phyloP scores from a whole-genome alignment of 257 asterid genomes.

The Verbena officinalis region DNA sequence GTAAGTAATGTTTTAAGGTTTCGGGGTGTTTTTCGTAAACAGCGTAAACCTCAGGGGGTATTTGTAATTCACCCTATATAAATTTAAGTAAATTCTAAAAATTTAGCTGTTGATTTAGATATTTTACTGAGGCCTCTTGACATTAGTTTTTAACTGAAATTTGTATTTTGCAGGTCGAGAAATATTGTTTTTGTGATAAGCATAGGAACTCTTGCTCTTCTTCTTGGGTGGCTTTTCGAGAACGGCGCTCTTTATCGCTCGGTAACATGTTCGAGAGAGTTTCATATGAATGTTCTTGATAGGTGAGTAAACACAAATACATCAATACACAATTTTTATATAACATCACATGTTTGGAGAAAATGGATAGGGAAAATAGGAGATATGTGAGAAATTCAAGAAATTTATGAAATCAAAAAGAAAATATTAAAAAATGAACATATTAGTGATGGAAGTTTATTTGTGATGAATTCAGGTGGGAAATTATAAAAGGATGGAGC shows the following conservation, averaged over 20 bases:
- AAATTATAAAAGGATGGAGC: slow-evolving; percentile 56
- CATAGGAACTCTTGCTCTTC: slow-evolving; percentile 73
- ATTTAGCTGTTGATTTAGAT: too few species aligned
- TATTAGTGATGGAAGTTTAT: not conserved
- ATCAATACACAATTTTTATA: not conserved
- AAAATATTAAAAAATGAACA: not conserved
- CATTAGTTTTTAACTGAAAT: slow-evolving; percentile 10
- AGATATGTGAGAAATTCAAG: not conserved
- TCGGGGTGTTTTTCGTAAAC: too few species aligned
- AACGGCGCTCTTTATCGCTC: slow-evolving; percentile 58
- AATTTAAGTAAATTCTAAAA: too few species aligned
- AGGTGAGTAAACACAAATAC: slow-evolving; percentile 42
- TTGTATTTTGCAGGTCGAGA: slow-evolving; percentile 60
- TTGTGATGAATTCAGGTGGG: slow-evolving; percentile 62
- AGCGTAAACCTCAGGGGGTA: too few species aligned
- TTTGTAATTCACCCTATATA: too few species aligned
- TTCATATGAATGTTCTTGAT: slow-evolving; percentile 60
- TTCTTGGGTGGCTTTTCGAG: slow-evolving; percentile 80
- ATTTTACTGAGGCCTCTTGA: too few species aligned
- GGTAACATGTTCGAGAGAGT: slow-evolving; percentile 43
- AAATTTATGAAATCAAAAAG: not conserved
- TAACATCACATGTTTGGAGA: not conserved
- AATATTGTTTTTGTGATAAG: slow-evolving; percentile 70
- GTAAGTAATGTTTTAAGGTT: too few species aligned
- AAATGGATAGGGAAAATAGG: not conserved